Evolutionary conservation across 2,329 filamentous ascomycete genomes (phyloP), one percentile per base, ranked within the genome.

Genomic region (Alternaria burnsii): DNA sequence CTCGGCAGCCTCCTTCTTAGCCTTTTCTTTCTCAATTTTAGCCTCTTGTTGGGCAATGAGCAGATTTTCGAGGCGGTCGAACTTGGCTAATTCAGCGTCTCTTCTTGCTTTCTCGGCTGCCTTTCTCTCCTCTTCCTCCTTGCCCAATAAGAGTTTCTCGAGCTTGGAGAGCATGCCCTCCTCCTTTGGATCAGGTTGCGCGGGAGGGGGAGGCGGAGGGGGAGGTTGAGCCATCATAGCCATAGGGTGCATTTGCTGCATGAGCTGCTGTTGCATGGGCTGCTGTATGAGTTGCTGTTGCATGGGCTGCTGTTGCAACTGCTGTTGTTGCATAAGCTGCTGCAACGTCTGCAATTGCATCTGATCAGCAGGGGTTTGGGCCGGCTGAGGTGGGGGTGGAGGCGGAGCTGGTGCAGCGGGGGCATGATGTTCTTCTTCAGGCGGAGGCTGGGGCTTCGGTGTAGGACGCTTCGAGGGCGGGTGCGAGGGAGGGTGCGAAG

Each of bases 41-140:
- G 76, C 76, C 47, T 77, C 71, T 52, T 77, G 73, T 51, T 79
- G 75, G 7, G 65, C 65, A 36, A 78, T 70, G 34, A 80, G 72
- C 26, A 80, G 63, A 18, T 67, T 66, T 59, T 80, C 76, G 2
- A 80, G 70, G 24, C 76, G 74, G 46, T 72, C 71, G 50, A 80
- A 77, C 32, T 78, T 77, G 30, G 72, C 73, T 26, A 73, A 62
- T 55, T 78, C 76, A 4, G 71, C 71, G 42, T 73, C 73, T 60
- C 76, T 77, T 36, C 68, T 70, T 22, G 61, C 63, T 22, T 71
- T 71, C 20, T 73, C 71, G 41, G 71, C 69, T 43, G 67, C 69
- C 50, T 67, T 73, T 34, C 66, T 55, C 22, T 75, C 72, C 30
- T 71, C 71, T 32, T 76, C 74, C 12, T 65, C 68, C 57, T 78